These are phyloP conservation scores for Saxophila tyrrhenica DNA, from an alignment of 495 filamentous ascomycete genomes.

Conservation along the genomic window DNA sequence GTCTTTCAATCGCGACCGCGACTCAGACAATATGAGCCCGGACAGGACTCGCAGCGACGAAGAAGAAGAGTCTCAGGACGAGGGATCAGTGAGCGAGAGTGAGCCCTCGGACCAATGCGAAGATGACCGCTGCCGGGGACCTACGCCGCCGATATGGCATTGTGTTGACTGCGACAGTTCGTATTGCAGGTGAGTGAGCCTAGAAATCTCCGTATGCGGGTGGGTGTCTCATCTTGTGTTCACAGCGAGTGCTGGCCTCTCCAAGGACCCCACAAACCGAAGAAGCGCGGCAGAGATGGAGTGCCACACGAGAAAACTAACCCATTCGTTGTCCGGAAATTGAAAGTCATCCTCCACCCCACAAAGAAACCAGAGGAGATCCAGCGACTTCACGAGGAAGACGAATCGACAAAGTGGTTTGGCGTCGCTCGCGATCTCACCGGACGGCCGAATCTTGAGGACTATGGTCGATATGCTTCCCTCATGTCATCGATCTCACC, in stretches of 20 bases:
- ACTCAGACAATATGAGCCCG: slow-evolving; percentile 3
- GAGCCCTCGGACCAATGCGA: slow-evolving; percentile 12
- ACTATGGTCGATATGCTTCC: slow-evolving; percentile 19
- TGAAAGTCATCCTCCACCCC: slow-evolving; percentile 13
- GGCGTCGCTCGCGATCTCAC: slow-evolving; percentile 16
- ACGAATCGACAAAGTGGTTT: slow-evolving; percentile 21
- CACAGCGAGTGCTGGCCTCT: slow-evolving; percentile 18
- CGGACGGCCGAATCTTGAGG: slow-evolving; percentile 16
- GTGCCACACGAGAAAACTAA: slow-evolving; percentile 21
- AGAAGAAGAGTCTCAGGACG: slow-evolving; percentile 3
- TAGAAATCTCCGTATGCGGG: not conserved
- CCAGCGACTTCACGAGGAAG: slow-evolving; percentile 15
- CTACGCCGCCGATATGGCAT: slow-evolving; percentile 9
- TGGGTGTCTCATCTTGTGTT: not conserved
- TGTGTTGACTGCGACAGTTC: slow-evolving; percentile 20
- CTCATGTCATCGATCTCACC: slow-evolving; percentile 17
- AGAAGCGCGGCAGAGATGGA: slow-evolving; percentile 15
- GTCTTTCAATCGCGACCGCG: not conserved
- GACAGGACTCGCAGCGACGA: not conserved
- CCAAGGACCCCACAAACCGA: slow-evolving; percentile 17
- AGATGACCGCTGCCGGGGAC: slow-evolving; percentile 14
- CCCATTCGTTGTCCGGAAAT: slow-evolving; percentile 8
- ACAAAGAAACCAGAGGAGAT: slow-evolving; percentile 7
- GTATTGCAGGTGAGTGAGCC: slow-evolving; percentile 11
- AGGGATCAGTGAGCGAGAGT: not conserved